Base-by-base conservation (phyloP, 192 early-diverging fungal species). In the Backusella psychrophila region DNA sequence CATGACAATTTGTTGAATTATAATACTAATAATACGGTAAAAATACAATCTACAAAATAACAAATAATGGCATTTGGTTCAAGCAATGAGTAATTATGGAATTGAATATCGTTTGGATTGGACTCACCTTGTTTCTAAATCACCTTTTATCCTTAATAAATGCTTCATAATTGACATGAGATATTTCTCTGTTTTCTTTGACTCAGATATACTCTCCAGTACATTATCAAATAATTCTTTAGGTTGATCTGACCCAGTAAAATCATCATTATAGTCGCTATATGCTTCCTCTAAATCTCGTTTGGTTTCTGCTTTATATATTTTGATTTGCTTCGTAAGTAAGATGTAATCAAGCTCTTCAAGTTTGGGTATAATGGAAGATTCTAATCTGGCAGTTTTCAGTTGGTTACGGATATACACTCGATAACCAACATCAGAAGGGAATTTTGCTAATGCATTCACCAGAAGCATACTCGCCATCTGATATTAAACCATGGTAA, bases 1-100 rank as follows among this genome's bases (percentile, higher is more conserved):
- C 80, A 92, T 85, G 19, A 95, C 94, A 15, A 94, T 86, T 59
- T 95, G 91, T 6, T 91, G 88, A n/a, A 93, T 86, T 12, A 93
- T 83, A 26, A 89, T 86, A 76, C 91, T 90, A 49, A 95, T 89
- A 14, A 94, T 84, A 69, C 93, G 92, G 75, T 90, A 90, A 75
- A 93, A 95, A 15, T 91, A 86, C 2, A 87, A 88, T 75, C 90
- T 92, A 77, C 15, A 77, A 65, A 73, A 68, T n/a, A n/a, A 11
- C 2, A 56, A 52, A 19, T 5, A 69, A 29, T 69, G 4, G 19
- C 1, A 6, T 23, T 35, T 15, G 5, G 29, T 4, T 35, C 49
- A 35, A 34, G n/a, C 19, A 67, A 19, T 35, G 17, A 67, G 12
- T 33, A 33, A 3, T 5, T 17, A 66, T 49, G 19, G 15, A 33